Evolutionary conservation across 2,329 filamentous ascomycete genomes (phyloP).

Genomic region (Fusarium mangiferae): DNA sequence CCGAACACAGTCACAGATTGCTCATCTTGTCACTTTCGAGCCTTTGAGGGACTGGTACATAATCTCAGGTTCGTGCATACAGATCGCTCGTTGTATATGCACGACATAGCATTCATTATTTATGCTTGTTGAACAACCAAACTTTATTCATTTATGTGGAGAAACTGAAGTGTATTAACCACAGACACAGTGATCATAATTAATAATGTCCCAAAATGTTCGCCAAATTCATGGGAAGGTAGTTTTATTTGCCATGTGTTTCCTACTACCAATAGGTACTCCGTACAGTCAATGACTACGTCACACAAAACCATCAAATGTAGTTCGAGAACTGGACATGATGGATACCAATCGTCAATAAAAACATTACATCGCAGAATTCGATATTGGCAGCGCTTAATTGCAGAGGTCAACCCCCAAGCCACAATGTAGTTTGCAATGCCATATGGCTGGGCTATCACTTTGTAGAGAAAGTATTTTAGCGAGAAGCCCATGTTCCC

Average conservation of each 20-base stretch:
- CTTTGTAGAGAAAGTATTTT: conserved; percentile 23
- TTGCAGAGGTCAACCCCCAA: conserved; percentile 31
- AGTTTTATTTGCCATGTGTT: conserved; percentile 1
- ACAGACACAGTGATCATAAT: background rate
- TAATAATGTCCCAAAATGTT: conserved; percentile 12
- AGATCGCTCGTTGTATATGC: conserved; percentile 35
- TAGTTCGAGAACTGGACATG: conserved; percentile 2
- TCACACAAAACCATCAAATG: background rate
- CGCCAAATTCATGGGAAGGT: background rate
- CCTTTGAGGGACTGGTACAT: background rate
- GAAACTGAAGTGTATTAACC: background rate
- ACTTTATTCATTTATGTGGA: conserved; percentile 31
- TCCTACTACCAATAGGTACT: background rate
- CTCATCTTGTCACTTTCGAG: conserved; percentile 6
- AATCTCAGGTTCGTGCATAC: background rate
- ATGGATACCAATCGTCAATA: background rate
- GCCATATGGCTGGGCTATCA: conserved; percentile 9
- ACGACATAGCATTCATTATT: conserved; percentile 31
- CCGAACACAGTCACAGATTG: conserved; percentile 14
- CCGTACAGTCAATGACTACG: background rate
- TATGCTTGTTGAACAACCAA: conserved; percentile 17
- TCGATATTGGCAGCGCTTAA: conserved; percentile 23
- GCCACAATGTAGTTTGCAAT: conserved; percentile 29
- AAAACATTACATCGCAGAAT: background rate
- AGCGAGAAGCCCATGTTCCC: conserved; percentile 27